Evolutionary conservation across 2,329 filamentous ascomycete species (phyloP), one percentile per base, ranked within the genome.

Genomic region (Fonsecaea nubica): DNA sequence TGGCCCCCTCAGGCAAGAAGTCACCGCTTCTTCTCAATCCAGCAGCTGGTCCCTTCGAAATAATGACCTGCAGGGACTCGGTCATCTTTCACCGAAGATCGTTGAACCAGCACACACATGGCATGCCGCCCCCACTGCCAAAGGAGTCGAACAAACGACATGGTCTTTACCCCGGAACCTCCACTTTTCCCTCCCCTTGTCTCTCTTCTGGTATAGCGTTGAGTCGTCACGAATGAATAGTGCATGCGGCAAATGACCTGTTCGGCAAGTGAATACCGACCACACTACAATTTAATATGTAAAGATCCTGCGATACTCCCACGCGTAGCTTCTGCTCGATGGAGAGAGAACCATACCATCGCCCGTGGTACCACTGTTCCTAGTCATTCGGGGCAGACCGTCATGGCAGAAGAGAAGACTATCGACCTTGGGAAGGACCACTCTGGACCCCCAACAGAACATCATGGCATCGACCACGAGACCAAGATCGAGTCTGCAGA

Each of bases 371-470:
- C 40, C n/a, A 4, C 5, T 15, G 40, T 18, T n/a, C 8, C 40
- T 42, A 25, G 18, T 50, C 9, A 18, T 21, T 10, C 9, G 25
- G 10, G 15, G 25, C 18, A 21, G 18, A 50, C 45, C n/a, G 35
- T 33, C 52, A 55, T 55, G 52, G 52, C 30, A 55, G 52, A n/a
- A 33, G 30, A 18, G n/a, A 55, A 55, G 52, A 36, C 10, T 12
- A 30, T 25, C 45, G 1, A 2, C 7, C 2, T 18, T 25, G 3
- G 5, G 45, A 18, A 50, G 12, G 7, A 25, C 8, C 7, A 50
- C 45, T 25, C n/a, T 21, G n/a, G 25, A 25, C 12, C 3, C 18
- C 21, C 45, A 6, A 25, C 45, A 15, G 45, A 50, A 10, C 18
- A 55, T n/a, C 33, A 55, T 13, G 52, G 4, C 1, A 30, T 36